Conservation (phyloP, 805 yeast species). For the Saturnispora serradocipensis region DNA sequence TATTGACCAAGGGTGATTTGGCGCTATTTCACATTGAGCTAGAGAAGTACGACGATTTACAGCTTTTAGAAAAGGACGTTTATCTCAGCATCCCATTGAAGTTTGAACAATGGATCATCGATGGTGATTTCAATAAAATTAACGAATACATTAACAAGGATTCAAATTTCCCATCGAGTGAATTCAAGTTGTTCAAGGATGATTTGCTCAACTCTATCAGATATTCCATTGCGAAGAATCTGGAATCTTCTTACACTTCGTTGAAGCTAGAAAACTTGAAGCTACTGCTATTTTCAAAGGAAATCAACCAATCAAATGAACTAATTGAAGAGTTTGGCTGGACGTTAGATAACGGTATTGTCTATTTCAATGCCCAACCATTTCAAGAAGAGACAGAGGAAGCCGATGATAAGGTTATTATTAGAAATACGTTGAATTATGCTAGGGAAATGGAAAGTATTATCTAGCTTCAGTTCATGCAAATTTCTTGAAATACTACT, state of each 20-base stretch:
- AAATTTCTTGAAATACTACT: background rate
- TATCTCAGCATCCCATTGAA: slow-evolving; percentile 77
- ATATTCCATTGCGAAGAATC: slow-evolving; percentile 73
- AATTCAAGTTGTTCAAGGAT: slow-evolving; percentile 69
- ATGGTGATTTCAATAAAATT: slow-evolving; percentile 90
- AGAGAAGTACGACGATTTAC: slow-evolving; percentile 53
- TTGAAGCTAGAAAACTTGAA: slow-evolving; percentile 80
- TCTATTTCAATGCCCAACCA: slow-evolving; percentile 32
- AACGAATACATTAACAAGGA: slow-evolving; percentile 54
- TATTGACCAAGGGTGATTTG: slow-evolving; percentile 75
- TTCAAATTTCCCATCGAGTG: slow-evolving; percentile 57
- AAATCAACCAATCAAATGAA: slow-evolving; percentile 40
- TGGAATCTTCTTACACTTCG: slow-evolving; percentile 66
- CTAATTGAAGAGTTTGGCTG: slow-evolving; percentile 52
- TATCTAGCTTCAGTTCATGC: slow-evolving; percentile 34
- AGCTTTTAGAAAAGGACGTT: slow-evolving; percentile 54
- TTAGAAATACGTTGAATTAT: slow-evolving; percentile 69
- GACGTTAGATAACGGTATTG: slow-evolving; percentile 43
- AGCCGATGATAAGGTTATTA: slow-evolving; percentile 38
- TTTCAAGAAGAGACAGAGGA: slow-evolving; percentile 12
- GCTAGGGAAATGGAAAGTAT: slow-evolving; percentile 91
- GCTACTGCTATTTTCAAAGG: slow-evolving; percentile 60
- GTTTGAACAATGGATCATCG: slow-evolving; percentile 90
- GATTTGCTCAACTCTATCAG: slow-evolving; percentile 73
- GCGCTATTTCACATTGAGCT: slow-evolving; percentile 87